These are phyloP conservation scores for Sugiyamaella floridensis DNA, from an alignment of 805 yeast species.

Conservation along the genomic window DNA sequence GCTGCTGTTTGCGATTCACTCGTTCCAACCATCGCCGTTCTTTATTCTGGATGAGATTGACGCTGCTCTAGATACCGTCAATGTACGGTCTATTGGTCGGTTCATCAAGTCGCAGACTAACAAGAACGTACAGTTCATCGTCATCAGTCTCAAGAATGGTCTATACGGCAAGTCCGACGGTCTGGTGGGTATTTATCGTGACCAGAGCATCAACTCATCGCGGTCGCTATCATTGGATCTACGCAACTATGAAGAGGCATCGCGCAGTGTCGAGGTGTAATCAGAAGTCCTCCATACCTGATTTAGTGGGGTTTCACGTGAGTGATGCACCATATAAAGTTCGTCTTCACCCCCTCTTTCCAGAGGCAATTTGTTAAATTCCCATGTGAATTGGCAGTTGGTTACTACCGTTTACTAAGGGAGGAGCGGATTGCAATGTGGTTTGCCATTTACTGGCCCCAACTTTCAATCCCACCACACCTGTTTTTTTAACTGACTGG, in stretches of 20 bases:
- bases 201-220: slow-evolving; percentile 22
- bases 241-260: slow-evolving; percentile 3
- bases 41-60: slow-evolving; percentile 97
- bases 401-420: too few species aligned
- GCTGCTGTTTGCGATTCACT: slow-evolving; percentile 80
- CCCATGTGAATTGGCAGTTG: too few species aligned
- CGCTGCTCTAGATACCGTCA: slow-evolving; percentile 89
- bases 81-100: slow-evolving; percentile 79
- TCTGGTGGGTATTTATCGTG: slow-evolving; percentile 75
- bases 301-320: too few species aligned
- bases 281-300: too few species aligned
- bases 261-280: not conserved
- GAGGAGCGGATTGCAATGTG: too few species aligned
- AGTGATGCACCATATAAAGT: too few species aligned
- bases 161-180: slow-evolving; percentile 85
- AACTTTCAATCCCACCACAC: too few species aligned
- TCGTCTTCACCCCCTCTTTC: too few species aligned
- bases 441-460: too few species aligned
- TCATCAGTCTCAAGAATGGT: slow-evolving; percentile 81
- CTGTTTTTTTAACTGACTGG: too few species aligned
- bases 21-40: slow-evolving; percentile 89
- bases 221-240: slow-evolving; percentile 22
- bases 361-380: too few species aligned
- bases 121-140: slow-evolving; percentile 74
- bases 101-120: slow-evolving; percentile 72